These are phyloP conservation scores for Saururus chinensis DNA, from an alignment of 164 flowering plant genomes.

Conservation along the genomic window DNA sequence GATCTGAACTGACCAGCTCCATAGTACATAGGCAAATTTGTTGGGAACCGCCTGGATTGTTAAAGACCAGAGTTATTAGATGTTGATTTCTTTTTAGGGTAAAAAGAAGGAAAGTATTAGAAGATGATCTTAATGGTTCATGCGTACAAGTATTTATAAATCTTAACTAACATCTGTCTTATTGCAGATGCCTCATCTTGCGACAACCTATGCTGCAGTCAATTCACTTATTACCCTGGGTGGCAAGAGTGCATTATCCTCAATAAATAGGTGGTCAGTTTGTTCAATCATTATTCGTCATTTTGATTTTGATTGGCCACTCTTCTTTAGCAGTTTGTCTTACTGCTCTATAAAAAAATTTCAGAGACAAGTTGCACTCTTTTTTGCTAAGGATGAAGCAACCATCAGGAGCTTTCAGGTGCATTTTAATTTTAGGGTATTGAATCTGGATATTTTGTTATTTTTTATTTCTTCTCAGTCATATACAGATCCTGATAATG, in stretches of 20 bases:
- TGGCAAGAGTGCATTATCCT: constrained; percentile 54
- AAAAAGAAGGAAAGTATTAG: neutral
- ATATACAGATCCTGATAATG: too few relatives aligned
- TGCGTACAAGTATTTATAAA: neutral
- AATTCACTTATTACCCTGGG: constrained; percentile 87
- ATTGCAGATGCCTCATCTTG: constrained; percentile 84
- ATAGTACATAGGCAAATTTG: too few relatives aligned
- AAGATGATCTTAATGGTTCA: neutral
- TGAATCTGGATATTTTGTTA: neutral
- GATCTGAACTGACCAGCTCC: too few relatives aligned
- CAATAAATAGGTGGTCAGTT: constrained; percentile 80
- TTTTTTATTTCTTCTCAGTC: too few relatives aligned
- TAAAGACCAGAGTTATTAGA: too few relatives aligned
- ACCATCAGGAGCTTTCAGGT: constrained; percentile 82
- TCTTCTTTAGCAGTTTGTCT: constrained; percentile 2
- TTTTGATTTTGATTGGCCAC: neutral
- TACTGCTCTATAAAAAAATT: constrained; percentile 7
- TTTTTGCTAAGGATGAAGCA: constrained; percentile 81
- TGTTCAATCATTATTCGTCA: constrained; percentile 6
- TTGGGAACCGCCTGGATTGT: too few relatives aligned
- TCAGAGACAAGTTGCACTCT: constrained; percentile 47
- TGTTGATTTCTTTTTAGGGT: too few relatives aligned
- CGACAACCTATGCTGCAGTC: constrained; percentile 97
- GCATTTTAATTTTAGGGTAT: neutral
- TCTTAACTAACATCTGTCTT: constrained; percentile 5